phyloP scores from a whole-genome alignment of 345 rosid species.

The Streptanthus diversifolius region DNA sequence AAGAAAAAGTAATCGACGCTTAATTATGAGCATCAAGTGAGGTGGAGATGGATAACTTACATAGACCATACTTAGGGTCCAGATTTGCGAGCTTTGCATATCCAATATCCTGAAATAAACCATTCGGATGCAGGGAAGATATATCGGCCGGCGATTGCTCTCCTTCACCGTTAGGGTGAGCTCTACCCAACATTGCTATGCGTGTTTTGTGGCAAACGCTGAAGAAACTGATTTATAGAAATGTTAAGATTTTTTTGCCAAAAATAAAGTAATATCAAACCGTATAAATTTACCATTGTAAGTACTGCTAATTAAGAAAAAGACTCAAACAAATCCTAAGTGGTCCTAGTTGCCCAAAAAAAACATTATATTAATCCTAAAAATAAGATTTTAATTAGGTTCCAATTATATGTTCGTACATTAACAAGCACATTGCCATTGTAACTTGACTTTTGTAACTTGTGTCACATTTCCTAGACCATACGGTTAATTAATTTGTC shows the following conservation, averaged over 20 bases:
- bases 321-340: background rate
- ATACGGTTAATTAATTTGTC: background rate
- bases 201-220: slow-evolving; percentile 1
- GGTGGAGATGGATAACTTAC: slow-evolving; percentile 43
- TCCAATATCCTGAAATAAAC: slow-evolving; percentile 63
- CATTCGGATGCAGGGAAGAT: slow-evolving; percentile 4
- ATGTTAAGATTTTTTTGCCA: background rate
- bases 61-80: slow-evolving; percentile 71
- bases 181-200: slow-evolving; percentile 21
- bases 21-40: background rate
- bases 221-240: slow-evolving; percentile 13
- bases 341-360: background rate
- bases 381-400: background rate
- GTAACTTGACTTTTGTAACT: slow-evolving; percentile 2
- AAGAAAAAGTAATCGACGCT: background rate
- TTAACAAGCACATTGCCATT: background rate
- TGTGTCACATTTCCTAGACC: background rate
- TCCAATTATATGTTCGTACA: background rate
- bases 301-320: background rate
- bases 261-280: background rate
- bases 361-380: background rate
- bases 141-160: slow-evolving; percentile 4
- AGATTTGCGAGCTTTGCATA: slow-evolving; percentile 81
- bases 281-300: background rate
- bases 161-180: slow-evolving; percentile 9